These are phyloP conservation scores for Musa balbisiana DNA, from an alignment of 202 grass and related monocot genomes.

Conservation along the genomic window DNA sequence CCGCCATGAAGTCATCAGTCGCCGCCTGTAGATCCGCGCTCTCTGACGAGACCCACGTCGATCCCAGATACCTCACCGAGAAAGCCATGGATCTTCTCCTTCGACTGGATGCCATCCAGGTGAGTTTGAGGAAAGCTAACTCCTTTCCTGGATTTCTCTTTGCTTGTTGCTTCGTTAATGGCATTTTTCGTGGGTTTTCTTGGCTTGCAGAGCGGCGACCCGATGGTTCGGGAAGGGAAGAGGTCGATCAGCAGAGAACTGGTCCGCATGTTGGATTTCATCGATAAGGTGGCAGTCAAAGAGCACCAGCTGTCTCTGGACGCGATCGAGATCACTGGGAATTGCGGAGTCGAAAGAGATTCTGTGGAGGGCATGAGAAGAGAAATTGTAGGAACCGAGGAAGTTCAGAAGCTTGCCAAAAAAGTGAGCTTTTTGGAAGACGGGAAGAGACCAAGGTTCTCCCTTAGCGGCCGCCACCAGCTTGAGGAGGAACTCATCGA, in stretches of 20 bases:
- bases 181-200: background rate
- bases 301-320: slow-evolving; percentile 26
- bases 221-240: slow-evolving; percentile 60
- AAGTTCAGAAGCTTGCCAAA: slow-evolving; percentile 16
- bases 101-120: slow-evolving; percentile 65
- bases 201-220: slow-evolving; percentile 36
- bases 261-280: slow-evolving; percentile 50
- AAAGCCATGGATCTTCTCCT: slow-evolving; percentile 46
- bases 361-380: background rate
- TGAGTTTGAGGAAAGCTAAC: slow-evolving; percentile 14
- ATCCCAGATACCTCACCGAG: slow-evolving; percentile 41
- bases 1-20: slow-evolving; percentile 50
- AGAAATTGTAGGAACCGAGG: slow-evolving; percentile 18
- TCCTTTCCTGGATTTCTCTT: background rate
- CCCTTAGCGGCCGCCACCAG: background rate
- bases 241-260: slow-evolving; percentile 48
- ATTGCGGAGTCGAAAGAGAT: background rate
- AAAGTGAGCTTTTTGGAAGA: slow-evolving; percentile 48
- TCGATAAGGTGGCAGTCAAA: slow-evolving; percentile 55
- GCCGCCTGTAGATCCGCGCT: slow-evolving; percentile 43
- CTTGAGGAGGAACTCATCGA: slow-evolving; percentile 4
- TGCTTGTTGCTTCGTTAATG: background rate
- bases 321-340: slow-evolving; percentile 7
- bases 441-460: slow-evolving; percentile 10
- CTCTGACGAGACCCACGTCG: slow-evolving; percentile 28